Base-by-base conservation (phyloP, 2,329 filamentous ascomycete genomes). In the Erysiphe neolycopersici region DNA sequence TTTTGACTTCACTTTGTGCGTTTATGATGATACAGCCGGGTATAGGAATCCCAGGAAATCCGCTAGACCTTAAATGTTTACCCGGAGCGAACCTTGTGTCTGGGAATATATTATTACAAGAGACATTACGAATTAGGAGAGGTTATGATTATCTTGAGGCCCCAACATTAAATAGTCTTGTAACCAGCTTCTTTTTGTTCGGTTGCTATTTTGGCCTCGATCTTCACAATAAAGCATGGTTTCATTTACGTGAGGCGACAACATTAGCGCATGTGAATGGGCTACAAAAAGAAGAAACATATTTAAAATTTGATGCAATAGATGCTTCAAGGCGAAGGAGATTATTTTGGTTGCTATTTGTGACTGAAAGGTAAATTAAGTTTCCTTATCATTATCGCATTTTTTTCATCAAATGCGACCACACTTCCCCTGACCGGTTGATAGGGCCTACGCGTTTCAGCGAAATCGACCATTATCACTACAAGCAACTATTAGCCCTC, bases 121-220 rank as follows among this genome's bases (percentile, higher is more conserved):
- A 84, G 57, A 66, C 69, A 1, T 56, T 75, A 14, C 65, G 71
- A n/a, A 71, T 76, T 4, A 66, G 73, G 44, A 75, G 73, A 54
- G 67, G 68, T 18, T 69, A 67, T 48, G 72, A 77, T 46, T 71
- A 73, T 48, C 62, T 69, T 30, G 69, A 71, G 43, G 61, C 60
- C 13, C 66, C 72, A 8, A 69, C 63, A 9, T 57, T 69, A 46
- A 71, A 72, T 51, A 68, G 63, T 38, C 57, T 81, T 12, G 71
- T 75, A 46, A 82, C 77, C n/a, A 83, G 76, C 44, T 83, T 80
- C 58, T 84, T 87, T 56, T 57, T 87, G 22, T 84, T 81, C 52
- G 76, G 71, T 33, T 76, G 75, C 46, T 72, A 77, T 56, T 76
- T 78, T 47, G 76, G 72, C 33, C 61, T 81, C 40, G 77, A 83